These are phyloP conservation scores for Phytophthora europaea DNA, from an alignment of 352 stramenopile genomes.

Conservation along the genomic window DNA sequence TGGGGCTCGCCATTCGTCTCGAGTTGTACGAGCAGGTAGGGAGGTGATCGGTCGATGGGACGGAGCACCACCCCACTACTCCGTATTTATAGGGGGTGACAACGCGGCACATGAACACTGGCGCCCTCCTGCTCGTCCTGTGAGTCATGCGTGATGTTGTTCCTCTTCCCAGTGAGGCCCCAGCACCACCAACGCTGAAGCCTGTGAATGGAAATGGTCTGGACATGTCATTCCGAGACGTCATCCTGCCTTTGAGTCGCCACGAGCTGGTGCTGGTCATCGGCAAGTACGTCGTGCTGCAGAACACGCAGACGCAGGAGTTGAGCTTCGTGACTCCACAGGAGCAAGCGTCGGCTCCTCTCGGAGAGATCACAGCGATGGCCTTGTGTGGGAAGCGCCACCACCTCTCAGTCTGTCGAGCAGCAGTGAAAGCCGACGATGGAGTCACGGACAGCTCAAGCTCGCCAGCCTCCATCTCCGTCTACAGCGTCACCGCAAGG, in stretches of 20 bases:
- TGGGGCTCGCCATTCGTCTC: slow-evolving; percentile 1
- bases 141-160: slow-evolving; percentile 15
- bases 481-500: slow-evolving; percentile 41
- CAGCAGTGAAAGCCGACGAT: slow-evolving; percentile 40
- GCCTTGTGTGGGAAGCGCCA: slow-evolving; percentile 66
- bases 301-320: slow-evolving; percentile 74
- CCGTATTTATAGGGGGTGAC: slow-evolving; percentile 32
- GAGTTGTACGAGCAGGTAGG: background rate
- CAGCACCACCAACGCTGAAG: slow-evolving; percentile 30
- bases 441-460: slow-evolving; percentile 3
- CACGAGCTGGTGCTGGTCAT: slow-evolving; percentile 72
- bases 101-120: slow-evolving; percentile 8
- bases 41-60: slow-evolving; percentile 14
- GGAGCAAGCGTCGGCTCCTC: slow-evolving; percentile 8
- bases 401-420: slow-evolving; percentile 65
- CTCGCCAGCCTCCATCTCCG: slow-evolving; percentile 41
- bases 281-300: slow-evolving; percentile 73
- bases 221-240: slow-evolving; percentile 60
- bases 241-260: slow-evolving; percentile 62
- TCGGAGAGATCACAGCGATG: slow-evolving; percentile 79
- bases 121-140: background rate
- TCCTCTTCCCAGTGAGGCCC: slow-evolving; percentile 5
- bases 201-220: slow-evolving; percentile 66
- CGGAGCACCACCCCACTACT: background rate
- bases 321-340: slow-evolving; percentile 58